Evolutionary conservation across 2,329 filamentous ascomycete species (phyloP), one percentile per base, ranked within the genome.

Genomic region (Apiospora aurea): DNA sequence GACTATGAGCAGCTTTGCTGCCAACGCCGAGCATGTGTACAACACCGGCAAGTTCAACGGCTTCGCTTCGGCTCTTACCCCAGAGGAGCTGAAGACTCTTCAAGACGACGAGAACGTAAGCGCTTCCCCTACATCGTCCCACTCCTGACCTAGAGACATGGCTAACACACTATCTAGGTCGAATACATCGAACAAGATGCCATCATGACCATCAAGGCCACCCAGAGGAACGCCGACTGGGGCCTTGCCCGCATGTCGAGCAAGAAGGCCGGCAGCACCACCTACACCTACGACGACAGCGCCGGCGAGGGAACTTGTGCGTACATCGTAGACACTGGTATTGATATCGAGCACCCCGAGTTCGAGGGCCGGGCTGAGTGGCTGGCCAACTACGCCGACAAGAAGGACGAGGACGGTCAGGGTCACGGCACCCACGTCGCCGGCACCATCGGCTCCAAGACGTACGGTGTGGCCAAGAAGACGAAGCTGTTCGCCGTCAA

Each of bases 311-410:
- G 79, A 44, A 83, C 80, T 69, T 89, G 83, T 73, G 81, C 85
- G 68, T 90, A 90, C 77, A 79, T 90, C 69, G 79, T 90, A 71
- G 88, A 90, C 77, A 88, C 86, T 0, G 88, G 88, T 49, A 85
- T 90, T 70, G 81, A 83, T 57, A 82, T 79, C 26, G 71, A 77
- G 6, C 88, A 90, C 70, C 41, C 78, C 67, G 78, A 86, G 64
- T 87, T 87, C 67, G 82, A 82, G 67, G 82, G 82, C 13, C 83
- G 85, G 13, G 85, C 84, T 44, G 77, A 75, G 26, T 80, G 78
- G 46, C 74, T 80, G 11, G 78, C 78, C 69, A 79, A 80, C 74
- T 79, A 75, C 69, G 77, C 76, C 51, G 77, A 80, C 67, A 79
- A 79, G 70, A 75, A 77, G 44, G 81, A 86, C 77, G 75, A 72